Evolutionary conservation across 2,329 filamentous ascomycete genomes (phyloP).

Genomic region (Pyrenochaeta sp.): DNA sequence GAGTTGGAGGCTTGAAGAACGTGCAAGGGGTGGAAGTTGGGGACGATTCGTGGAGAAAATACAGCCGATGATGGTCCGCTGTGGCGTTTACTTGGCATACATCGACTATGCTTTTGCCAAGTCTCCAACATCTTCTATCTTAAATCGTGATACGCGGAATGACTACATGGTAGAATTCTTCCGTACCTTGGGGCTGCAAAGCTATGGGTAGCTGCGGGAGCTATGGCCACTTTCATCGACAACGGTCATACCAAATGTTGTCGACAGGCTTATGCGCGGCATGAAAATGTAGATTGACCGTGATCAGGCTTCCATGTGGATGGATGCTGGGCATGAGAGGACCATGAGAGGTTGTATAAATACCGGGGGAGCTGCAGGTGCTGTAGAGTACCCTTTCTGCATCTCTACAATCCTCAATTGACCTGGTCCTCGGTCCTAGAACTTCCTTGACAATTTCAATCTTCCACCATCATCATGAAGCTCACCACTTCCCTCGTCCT

Average conservation of each 20-base stretch:
- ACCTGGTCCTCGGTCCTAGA: slow-evolving; percentile 2
- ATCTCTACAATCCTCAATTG: slow-evolving; percentile 9
- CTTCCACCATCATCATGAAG: slow-evolving; percentile 21
- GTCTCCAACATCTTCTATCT: neutral
- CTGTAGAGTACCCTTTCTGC: slow-evolving; percentile 10
- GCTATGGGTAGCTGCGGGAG: slow-evolving; percentile 1
- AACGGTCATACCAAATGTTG: slow-evolving; percentile 5
- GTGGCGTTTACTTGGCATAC: slow-evolving; percentile 18
- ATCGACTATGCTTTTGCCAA: slow-evolving; percentile 17
- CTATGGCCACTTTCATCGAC: slow-evolving; percentile 1
- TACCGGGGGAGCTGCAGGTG: slow-evolving; percentile 10
- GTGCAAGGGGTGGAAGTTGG: slow-evolving; percentile 6
- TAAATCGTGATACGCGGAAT: slow-evolving; percentile 24
- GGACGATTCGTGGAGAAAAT: slow-evolving; percentile 24
- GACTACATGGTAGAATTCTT: slow-evolving; percentile 6
- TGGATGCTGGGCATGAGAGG: slow-evolving; percentile 1
- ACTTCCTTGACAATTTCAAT: slow-evolving; percentile 1
- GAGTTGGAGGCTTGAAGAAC: neutral
- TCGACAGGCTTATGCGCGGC: neutral
- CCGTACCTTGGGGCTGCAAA: slow-evolving; percentile 3
- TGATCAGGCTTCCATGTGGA: neutral
- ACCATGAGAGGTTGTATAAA: slow-evolving; percentile 14
- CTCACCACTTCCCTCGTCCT: slow-evolving; percentile 23
- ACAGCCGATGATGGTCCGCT: slow-evolving; percentile 3
- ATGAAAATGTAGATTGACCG: neutral